These are phyloP conservation scores for Fusarium fujikuroi DNA, from an alignment of 2,329 filamentous ascomycete species.

Conservation along the genomic window DNA sequence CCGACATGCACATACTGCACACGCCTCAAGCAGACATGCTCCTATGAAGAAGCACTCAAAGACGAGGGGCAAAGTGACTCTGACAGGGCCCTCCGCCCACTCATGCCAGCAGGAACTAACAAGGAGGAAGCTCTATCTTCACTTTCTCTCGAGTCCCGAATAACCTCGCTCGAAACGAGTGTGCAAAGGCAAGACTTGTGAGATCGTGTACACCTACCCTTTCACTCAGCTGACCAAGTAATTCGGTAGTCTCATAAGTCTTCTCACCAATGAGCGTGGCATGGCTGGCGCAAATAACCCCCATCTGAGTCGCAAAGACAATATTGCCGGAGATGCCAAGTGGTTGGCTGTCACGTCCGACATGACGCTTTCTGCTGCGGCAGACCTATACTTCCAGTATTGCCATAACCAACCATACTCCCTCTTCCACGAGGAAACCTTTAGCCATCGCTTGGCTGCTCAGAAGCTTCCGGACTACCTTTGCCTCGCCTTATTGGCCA, in stretches of 20 bases:
- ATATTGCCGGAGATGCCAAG: background rate
- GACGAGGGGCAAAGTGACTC: background rate
- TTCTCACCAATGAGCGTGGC: background rate
- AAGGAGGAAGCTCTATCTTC: background rate
- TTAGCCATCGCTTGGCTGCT: background rate
- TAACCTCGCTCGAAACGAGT: background rate
- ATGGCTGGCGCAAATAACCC: accelerated
- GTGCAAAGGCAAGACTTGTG: background rate
- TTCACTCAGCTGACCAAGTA: background rate
- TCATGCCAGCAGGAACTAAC: background rate
- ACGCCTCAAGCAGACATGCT: background rate
- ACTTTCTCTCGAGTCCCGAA: background rate
- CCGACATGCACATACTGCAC: background rate
- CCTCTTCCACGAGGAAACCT: background rate
- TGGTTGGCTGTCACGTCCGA: background rate
- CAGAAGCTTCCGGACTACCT: background rate
- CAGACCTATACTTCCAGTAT: background rate
- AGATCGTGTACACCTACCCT: background rate
- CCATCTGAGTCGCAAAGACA: background rate
- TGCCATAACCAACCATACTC: background rate
- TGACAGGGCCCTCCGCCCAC: background rate
- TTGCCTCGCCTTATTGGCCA: background rate
- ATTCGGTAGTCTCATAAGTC: background rate
- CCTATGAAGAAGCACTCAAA: background rate
- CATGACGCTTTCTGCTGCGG: background rate